Base-by-base conservation (phyloP, 257 asterid genomes). In the Haberlea rhodopensis region DNA sequence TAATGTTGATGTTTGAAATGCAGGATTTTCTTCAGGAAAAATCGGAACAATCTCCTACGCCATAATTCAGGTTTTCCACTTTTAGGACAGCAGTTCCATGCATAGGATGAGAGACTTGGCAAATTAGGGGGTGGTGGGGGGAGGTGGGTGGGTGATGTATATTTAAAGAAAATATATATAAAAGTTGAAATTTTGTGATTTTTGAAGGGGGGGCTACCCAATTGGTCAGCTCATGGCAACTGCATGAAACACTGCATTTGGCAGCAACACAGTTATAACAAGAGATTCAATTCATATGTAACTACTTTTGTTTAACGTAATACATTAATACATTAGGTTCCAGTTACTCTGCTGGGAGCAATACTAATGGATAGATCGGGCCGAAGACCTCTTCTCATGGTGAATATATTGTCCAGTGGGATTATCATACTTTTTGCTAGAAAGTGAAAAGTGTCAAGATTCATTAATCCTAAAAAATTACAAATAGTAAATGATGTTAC, bases 361-460 rank as follows among this genome's bases (percentile, higher is more conserved):
- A 23, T 85, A 16, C 71, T 90, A 31, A 90, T 90, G 95, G 96
- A 90, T 62, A 85, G 67, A 72, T 79, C 89, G 54, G 97, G 96
- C 70, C 78, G 96, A 85, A 72, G 85, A 43, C 92, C 95, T 31
- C 95, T 90, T 52, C 87, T 90, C 26, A 66, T 82, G 85, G 97
- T 85, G 68, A 71, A 68, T 15, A 24, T 26, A n/a, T 48, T 45
- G 1, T 4, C 2, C 46, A 37, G 46, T 37, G 46, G 11, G 4
- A 15, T 20, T 6, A 18, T 6, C 6, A 11, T 29, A 5, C 11
- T 22, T 23, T 4, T 37, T 20, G 53, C n/a, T 61, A 18, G n/a
- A 9, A 8, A 59, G 3, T 11, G 4, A 26, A 7, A 37, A 20
- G 26, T 21, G 22, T 53, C 22, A 5, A 29, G 28, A 37, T 22